Base-by-base conservation (phyloP, 441 rosid genomes). In the Metrosideros polymorpha region DNA sequence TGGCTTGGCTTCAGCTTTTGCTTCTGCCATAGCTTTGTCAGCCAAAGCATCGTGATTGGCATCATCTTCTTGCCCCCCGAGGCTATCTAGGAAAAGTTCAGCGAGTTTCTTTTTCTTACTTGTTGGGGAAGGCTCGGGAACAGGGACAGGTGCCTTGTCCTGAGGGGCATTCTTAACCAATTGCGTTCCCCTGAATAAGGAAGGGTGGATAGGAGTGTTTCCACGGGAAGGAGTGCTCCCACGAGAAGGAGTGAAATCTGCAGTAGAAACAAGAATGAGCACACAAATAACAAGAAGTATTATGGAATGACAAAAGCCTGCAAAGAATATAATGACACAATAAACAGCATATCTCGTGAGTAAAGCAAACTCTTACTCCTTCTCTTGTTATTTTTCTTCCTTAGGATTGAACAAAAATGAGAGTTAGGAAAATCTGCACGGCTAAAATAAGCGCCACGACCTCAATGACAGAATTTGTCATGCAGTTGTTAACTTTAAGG, bases 31-130 rank as follows among this genome's bases (percentile, higher is more conserved):
- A 29, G 82, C 87, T 47, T 59, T 84, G 47, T 43, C 84, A 49
- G 82, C 47, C 47, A 50, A 53, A 53, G 75, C 53, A 25, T 86
- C 49, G 19, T 55, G 84, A 43, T 85, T 83, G 55, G 86, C 89
- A 57, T 10, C 85, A 57, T 82, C 87, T 59, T 61, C 82, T n/a
- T 89, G 91, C 43, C 87, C 95, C 71, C 91, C 87, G 25, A 89
- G 83, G 86, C 95, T 94, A 47, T 96, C 97, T 85, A 61, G 90
- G 87, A 98, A 98, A 59, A 98, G 95, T 85, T 98, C 98, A 18
- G 89, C 90, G n/a, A 98, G 95, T 87, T 92, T 96, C 95, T 92
- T 93, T 90, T 94, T 98, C 90, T 92, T 93, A 82, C 89, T 92
- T 2, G 89, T 87, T 35, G 91, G 90, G 42, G 96, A 91, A 47